Conservation (phyloP, 2,329 filamentous ascomycete species). For the Teratosphaeria pseudoeucalypti region DNA sequence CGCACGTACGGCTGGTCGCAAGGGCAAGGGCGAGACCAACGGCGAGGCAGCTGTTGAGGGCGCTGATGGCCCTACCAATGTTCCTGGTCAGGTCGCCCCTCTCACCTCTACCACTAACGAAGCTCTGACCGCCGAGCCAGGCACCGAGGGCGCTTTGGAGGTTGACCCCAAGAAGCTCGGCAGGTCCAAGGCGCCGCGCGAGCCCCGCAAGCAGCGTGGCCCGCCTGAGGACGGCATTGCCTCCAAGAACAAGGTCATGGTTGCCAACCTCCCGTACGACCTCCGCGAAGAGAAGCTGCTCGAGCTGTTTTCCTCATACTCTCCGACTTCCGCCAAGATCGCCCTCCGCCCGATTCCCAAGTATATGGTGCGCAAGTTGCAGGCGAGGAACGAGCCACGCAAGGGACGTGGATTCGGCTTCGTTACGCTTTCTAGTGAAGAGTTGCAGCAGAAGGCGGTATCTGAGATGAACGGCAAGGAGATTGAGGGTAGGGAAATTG, state of each 20-base stretch:
- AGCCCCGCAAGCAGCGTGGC: constrained; percentile 70
- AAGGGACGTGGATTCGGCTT: constrained; percentile 99
- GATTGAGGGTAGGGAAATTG: constrained; percentile 96
- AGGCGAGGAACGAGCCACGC: constrained; percentile 92
- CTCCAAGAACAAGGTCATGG: constrained; percentile 99
- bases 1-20: constrained; percentile 53
- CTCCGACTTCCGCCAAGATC: constrained; percentile 93
- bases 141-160: constrained; percentile 34
- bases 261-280: constrained; percentile 97
- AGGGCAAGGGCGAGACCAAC: constrained; percentile 27
- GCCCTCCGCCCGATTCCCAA: constrained; percentile 95
- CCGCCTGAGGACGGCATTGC: constrained; percentile 94
- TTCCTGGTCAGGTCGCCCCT: constrained; percentile 41
- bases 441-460: constrained; percentile 94
- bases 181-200: constrained; percentile 37
- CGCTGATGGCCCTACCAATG: constrained; percentile 40
- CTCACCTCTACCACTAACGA: constrained; percentile 44
- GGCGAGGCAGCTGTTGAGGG: constrained; percentile 33
- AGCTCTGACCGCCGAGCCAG: constrained; percentile 45
- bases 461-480: constrained; percentile 99
- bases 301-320: constrained; percentile 89
- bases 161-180: constrained; percentile 30
- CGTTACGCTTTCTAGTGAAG: constrained; percentile 89
- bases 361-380: constrained; percentile 99
- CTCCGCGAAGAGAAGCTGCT: constrained; percentile 98